phyloP scores from a whole-genome alignment of 495 filamentous ascomycete genomes.

The Annulohypoxylon nitens region DNA sequence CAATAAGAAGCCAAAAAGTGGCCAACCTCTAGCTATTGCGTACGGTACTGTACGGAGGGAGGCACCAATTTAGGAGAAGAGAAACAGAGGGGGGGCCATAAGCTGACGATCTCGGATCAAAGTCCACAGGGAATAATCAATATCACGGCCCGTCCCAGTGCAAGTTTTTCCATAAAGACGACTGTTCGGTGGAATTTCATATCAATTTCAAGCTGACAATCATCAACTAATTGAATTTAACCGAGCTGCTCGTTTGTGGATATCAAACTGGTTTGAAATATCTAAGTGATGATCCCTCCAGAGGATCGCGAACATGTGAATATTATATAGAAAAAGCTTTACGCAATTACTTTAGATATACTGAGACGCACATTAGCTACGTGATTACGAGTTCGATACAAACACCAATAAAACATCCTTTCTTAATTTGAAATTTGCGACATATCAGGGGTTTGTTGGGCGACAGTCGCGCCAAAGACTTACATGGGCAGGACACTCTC shows the following conservation, averaged over 20 bases:
- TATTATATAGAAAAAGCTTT: neutral
- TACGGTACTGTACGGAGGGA: slow-evolving; percentile 1
- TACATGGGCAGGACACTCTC: neutral
- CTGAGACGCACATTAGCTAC: neutral
- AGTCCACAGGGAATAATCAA: slow-evolving; percentile 10
- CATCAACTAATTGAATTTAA: neutral
- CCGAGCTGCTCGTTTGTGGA: neutral
- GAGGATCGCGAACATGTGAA: neutral
- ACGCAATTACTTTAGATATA: neutral
- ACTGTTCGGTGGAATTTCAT: neutral
- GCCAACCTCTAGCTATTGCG: neutral
- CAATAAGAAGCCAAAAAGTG: slow-evolving; percentile 1
- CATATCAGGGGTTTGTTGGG: neutral
- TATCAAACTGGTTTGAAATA: neutral
- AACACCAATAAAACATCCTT: neutral
- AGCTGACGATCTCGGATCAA: slow-evolving; percentile 7
- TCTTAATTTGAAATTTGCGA: neutral
- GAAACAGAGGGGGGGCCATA: neutral
- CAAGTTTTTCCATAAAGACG: neutral
- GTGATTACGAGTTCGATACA: neutral
- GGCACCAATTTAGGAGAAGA: slow-evolving; percentile 2
- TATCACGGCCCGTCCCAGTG: neutral
- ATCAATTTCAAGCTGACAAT: neutral
- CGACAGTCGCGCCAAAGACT: too few relatives aligned
- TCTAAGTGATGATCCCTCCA: neutral